phyloP scores from a whole-genome alignment of 129 eudicot species.

The Arctium lappa region DNA sequence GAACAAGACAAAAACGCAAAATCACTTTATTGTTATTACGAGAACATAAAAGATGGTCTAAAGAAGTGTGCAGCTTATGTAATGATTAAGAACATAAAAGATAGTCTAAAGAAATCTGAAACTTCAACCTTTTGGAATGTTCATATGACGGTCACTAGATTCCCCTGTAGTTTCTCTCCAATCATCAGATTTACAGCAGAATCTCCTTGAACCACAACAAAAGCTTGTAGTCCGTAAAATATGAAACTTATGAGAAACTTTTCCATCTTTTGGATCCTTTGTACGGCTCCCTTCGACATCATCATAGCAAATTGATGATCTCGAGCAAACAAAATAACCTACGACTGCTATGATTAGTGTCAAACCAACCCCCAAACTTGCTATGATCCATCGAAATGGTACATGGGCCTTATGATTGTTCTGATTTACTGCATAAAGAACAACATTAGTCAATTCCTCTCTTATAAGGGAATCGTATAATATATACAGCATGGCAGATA shows the following conservation, averaged over 20 bases:
- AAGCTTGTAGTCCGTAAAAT: slow-evolving; percentile 65
- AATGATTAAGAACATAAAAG: neutral
- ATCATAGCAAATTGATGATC: slow-evolving; percentile 41
- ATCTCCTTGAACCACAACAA: slow-evolving; percentile 85
- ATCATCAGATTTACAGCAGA: slow-evolving; percentile 49
- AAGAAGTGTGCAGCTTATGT: neutral
- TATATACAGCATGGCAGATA: neutral
- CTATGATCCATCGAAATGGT: slow-evolving; percentile 78
- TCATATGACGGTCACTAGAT: slow-evolving; percentile 61
- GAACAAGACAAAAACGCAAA: slow-evolving; percentile 11
- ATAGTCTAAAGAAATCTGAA: neutral
- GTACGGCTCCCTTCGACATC: slow-evolving; percentile 36
- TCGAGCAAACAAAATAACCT: slow-evolving; percentile 43
- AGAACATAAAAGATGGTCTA: neutral
- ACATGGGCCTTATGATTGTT: slow-evolving; percentile 47
- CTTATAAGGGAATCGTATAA: neutral
- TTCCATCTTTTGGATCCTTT: slow-evolving; percentile 51
- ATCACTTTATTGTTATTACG: neutral
- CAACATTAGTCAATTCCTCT: slow-evolving; percentile 1
- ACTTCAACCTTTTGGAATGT: slow-evolving; percentile 67
- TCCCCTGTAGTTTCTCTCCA: slow-evolving; percentile 53
- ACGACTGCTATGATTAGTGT: slow-evolving; percentile 42
- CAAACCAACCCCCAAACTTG: slow-evolving; percentile 57
- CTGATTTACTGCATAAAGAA: slow-evolving; percentile 43
- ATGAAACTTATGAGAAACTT: slow-evolving; percentile 57